phyloP scores from a whole-genome alignment of 257 asterid genomes.

The Solanum microdontum region DNA sequence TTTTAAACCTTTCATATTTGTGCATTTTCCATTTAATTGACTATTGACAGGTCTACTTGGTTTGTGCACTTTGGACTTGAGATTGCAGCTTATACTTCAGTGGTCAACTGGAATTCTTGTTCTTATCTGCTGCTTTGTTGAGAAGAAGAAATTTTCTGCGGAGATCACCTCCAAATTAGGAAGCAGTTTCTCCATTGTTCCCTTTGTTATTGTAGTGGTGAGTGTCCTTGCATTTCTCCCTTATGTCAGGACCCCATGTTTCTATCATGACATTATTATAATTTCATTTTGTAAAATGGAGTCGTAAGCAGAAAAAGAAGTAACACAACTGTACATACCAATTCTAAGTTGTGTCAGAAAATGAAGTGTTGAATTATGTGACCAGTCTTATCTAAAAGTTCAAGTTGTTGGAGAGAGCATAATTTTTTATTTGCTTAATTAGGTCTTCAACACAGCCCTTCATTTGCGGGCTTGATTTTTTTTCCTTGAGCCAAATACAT shows the following conservation, averaged over 20 bases:
- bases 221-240: constrained; percentile 14
- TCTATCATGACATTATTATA: neutral
- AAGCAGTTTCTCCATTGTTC: constrained; percentile 89
- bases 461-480: neutral
- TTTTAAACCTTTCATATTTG: neutral
- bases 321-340: neutral
- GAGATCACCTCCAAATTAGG: constrained; percentile 84
- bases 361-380: neutral
- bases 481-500: neutral
- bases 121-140: constrained; percentile 70
- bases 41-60: constrained; percentile 34
- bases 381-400: neutral
- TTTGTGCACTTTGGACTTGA: constrained; percentile 50
- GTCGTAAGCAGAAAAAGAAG: neutral
- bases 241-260: neutral
- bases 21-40: constrained; percentile 21
- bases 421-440: neutral
- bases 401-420: neutral
- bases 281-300: neutral
- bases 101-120: constrained; percentile 94
- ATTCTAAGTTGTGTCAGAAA: neutral
- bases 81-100: constrained; percentile 95
- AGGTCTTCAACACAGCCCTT: neutral
- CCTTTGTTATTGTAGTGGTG: constrained; percentile 89
- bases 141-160: constrained; percentile 49